Evolutionary conservation across 2,329 filamentous ascomycete species (phyloP), one percentile per base, ranked within the genome.

Genomic region (Cryphonectria nitschkei): DNA sequence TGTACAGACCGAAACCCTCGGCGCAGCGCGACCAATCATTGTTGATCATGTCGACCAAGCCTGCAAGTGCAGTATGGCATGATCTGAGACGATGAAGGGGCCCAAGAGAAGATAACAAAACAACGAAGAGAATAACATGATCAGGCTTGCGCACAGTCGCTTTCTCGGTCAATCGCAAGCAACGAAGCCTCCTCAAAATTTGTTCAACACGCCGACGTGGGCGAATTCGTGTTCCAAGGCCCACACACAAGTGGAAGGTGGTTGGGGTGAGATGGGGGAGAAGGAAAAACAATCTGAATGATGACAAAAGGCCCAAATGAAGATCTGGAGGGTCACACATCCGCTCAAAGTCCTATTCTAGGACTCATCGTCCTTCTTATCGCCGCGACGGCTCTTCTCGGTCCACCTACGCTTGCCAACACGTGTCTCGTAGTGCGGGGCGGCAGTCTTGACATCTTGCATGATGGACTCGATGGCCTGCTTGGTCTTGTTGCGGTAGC

Each of bases 401-500:
- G 86, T 85, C 88, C 91, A 94, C 77, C 84, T 87, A 75, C 93
- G 88, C 85, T 97, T 98, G 70, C 95, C 95, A 29, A 91, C 88
- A 60, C 95, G 90, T 3, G 93, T 96, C 82, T 98, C 94, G 78
- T 95, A 97, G 81, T 98, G 94, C 68, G 93, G 91, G 34, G 93
- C 92, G 37, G 93, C 89, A 29, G 87, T 86, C 69, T 88, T 85
- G 61, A 93, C 87, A 73, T 97, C 93, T 77, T 94, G 91, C 76
- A 93, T 92, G 60, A 90, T 88, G 32, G 88, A 89, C 77, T 97
- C 88, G 83, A 97, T 95, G 69, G 92, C 92, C 75, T 88, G 91
- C 74, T 92, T 90, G 80, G 95, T 96, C 85, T 97, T 97, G 80
- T 94, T 95, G 75, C 95, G 92, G 81, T 98, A 98, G 73, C 93